Conservation (phyloP, 2,329 filamentous ascomycete species). For the Tolypocladium pustulatum region DNA sequence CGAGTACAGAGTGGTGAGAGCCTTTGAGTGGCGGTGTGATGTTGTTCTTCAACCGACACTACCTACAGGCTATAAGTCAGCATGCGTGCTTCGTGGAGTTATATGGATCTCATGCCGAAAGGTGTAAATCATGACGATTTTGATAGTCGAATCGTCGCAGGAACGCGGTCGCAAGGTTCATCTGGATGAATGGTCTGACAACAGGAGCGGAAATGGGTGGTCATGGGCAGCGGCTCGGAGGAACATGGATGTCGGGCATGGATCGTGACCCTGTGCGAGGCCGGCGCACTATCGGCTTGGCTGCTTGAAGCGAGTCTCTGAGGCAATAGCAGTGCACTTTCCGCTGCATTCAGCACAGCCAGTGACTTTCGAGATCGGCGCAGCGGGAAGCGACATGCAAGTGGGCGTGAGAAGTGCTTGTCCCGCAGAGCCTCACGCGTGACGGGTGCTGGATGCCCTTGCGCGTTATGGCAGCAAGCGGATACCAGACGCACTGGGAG, state of each 20-base stretch:
- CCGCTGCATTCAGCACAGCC: neutral
- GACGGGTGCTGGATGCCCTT: neutral
- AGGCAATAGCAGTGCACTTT: neutral
- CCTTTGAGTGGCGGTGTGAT: neutral
- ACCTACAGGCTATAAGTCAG: neutral
- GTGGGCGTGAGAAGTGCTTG: neutral
- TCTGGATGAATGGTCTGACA: neutral
- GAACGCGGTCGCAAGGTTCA: neutral
- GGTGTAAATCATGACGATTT: neutral
- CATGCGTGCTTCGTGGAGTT: neutral
- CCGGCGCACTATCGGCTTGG: neutral
- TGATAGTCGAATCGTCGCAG: neutral
- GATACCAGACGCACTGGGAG: neutral
- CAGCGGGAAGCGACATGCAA: neutral
- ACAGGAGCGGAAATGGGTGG: neutral
- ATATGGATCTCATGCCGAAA: neutral
- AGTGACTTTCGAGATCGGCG: neutral
- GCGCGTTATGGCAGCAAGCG: neutral
- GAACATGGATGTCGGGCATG: neutral
- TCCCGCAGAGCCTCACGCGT: neutral
- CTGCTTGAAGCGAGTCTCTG: neutral
- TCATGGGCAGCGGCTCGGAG: too few species aligned
- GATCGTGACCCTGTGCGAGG: neutral
- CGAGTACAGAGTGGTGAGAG: neutral
- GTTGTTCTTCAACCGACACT: neutral